Percentiles rank a stretch among this genome's conserved stretches.
Evolutionary conservation across 2,329 filamentous ascomycete genomes (phyloP).

Genomic region (Zymoseptoria brevis): DNA sequence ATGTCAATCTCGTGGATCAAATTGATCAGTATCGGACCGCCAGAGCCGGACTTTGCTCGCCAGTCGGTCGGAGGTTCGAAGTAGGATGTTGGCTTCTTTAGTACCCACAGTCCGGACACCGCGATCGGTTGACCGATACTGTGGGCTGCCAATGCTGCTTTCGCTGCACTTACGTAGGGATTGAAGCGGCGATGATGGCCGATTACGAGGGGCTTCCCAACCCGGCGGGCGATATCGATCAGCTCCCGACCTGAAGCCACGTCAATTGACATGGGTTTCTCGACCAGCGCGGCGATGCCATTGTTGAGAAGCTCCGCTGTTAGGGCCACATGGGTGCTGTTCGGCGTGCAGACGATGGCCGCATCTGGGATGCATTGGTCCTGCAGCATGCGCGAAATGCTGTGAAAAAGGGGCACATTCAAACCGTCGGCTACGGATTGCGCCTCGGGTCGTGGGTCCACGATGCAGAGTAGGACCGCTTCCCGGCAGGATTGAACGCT

Average conservation of each 20-base stretch:
- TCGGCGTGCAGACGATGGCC: conserved; percentile 53
- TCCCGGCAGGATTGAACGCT: conserved; percentile 34
- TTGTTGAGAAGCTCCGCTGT: conserved; percentile 41
- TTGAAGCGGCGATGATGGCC: conserved; percentile 56
- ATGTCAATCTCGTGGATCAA: conserved; percentile 55
- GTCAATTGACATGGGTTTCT: conserved; percentile 48
- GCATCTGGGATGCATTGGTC: conserved; percentile 40
- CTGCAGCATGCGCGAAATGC: conserved; percentile 39
- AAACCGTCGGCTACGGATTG: conserved; percentile 31
- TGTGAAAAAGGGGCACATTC: conserved; percentile 33
- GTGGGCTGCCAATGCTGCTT: conserved; percentile 35
- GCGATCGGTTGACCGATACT: conserved; percentile 44
- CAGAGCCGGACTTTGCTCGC: conserved; percentile 37
- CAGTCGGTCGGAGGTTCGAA: conserved; percentile 44
- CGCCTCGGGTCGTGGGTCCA: conserved; percentile 39
- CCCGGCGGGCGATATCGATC: conserved; percentile 19
- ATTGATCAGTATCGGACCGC: conserved; percentile 49
- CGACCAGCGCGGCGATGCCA: conserved; percentile 48
- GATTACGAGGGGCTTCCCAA: conserved; percentile 38
- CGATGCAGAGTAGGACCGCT: conserved; percentile 38
- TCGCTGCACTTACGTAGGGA: conserved; percentile 45
- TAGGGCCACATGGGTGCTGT: conserved; percentile 48
- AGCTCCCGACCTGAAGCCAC: conserved; percentile 31
- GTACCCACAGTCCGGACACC: conserved; percentile 48
- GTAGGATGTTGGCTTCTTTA: conserved; percentile 46